phyloP scores from a whole-genome alignment of 2,329 filamentous ascomycete genomes.

The Colletotrichum orbiculare region DNA sequence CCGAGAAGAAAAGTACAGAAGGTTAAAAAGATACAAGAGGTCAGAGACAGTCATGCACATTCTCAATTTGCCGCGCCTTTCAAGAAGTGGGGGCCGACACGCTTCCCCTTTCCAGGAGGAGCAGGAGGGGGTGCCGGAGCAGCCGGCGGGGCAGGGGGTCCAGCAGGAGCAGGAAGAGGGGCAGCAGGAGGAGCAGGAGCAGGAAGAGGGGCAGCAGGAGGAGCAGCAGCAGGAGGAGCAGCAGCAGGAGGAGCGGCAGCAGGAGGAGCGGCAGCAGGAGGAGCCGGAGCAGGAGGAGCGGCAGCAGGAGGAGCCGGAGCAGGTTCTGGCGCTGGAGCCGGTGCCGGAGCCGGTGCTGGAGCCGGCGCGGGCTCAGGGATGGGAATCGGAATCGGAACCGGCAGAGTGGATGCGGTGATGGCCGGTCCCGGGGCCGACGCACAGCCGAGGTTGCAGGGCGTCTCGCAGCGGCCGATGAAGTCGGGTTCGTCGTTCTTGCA shows the following conservation, averaged over 20 bases:
- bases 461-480: constrained; percentile 52
- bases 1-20: constrained; percentile 1
- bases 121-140: not conserved
- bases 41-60: too few relatives aligned
- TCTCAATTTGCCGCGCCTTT: too few relatives aligned
- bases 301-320: constrained; percentile 1
- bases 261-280: not conserved
- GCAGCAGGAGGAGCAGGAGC: not conserved
- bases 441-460: constrained; percentile 51
- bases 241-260: not conserved
- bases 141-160: not conserved
- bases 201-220: not conserved
- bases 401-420: not conserved
- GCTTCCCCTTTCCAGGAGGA: constrained; percentile 1
- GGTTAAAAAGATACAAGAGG: not conserved
- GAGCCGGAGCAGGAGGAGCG: not conserved
- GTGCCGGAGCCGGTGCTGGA: not conserved
- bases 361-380: not conserved
- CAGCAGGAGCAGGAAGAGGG: constrained; percentile 8
- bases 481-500: constrained; percentile 53
- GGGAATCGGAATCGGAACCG: constrained; percentile 3
- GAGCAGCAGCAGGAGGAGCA: constrained; percentile 1
- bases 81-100: not conserved
- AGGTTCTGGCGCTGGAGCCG: constrained; percentile 7
- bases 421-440: not conserved